Percentiles rank a stretch among this genome's conserved stretches.
These are phyloP conservation scores for Sugiyamaella paludigena DNA, from an alignment of 1,139 yeast species.

Conservation along the genomic window DNA sequence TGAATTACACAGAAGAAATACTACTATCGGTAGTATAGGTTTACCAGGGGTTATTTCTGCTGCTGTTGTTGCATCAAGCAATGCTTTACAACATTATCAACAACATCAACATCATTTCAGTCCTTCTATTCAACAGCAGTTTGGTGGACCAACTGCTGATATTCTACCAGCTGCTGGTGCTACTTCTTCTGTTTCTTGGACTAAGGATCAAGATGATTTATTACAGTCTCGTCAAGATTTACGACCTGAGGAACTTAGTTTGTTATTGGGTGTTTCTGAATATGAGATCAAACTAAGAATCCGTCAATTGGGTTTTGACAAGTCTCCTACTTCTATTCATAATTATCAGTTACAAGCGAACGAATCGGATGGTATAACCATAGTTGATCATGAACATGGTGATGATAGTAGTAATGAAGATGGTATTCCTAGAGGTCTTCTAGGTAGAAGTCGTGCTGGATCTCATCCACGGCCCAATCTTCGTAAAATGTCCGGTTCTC, in stretches of 20 bases:
- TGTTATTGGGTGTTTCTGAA: conserved; percentile 66
- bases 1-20: conserved; percentile 3
- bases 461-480: conserved; percentile 15
- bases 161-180: conserved; percentile 1
- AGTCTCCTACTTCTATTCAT: not conserved
- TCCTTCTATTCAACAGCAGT: conserved; percentile 6
- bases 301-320: conserved; percentile 42
- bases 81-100: conserved; percentile 8
- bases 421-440: conserved; percentile 1
- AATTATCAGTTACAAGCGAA: not conserved
- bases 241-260: conserved; percentile 69
- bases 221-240: conserved; percentile 60
- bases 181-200: conserved; percentile 28
- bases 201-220: conserved; percentile 73
- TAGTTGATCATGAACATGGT: conserved; percentile 6
- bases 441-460: conserved; percentile 10
- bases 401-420: conserved; percentile 2
- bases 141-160: not conserved
- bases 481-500: conserved; percentile 17
- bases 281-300: conserved; percentile 69
- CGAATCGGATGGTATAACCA: conserved; percentile 3
- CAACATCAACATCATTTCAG: conserved; percentile 14
- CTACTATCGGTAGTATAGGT: not conserved
- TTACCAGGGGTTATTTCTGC: conserved; percentile 5
- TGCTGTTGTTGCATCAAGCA: conserved; percentile 2